phyloP scores from a whole-genome alignment of 2,329 filamentous ascomycete species.

The Aspergillus persii region DNA sequence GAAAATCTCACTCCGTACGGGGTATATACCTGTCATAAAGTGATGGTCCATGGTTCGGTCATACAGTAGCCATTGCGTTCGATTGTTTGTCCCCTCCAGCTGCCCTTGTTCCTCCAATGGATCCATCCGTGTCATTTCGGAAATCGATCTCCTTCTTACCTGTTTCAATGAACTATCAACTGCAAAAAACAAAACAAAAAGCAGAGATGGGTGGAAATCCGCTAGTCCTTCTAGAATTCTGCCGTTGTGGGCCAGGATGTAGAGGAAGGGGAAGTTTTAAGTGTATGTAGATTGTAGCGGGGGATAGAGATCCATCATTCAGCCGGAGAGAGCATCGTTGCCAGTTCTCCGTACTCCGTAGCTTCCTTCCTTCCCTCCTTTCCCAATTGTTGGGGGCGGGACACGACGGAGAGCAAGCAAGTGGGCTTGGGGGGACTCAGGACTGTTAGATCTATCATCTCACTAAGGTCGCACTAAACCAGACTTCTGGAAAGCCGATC shows the following conservation, averaged over 20 bases:
- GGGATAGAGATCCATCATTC: slow-evolving; percentile 5
- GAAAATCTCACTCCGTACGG: not conserved
- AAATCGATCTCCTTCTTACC: slow-evolving; percentile 1
- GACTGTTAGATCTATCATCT: slow-evolving; percentile 39
- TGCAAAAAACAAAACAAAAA: not conserved
- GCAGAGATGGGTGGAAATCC: not conserved
- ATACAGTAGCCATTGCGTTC: not conserved
- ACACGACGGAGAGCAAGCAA: slow-evolving; percentile 16
- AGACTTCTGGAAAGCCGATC: slow-evolving; percentile 36
- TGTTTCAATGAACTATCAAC: not conserved
- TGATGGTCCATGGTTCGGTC: not conserved
- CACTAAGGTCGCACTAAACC: slow-evolving; percentile 34
- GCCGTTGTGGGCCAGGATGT: slow-evolving; percentile 5
- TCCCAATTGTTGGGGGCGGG: slow-evolving; percentile 16
- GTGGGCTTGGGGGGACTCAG: slow-evolving; percentile 4
- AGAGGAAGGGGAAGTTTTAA: too few relatives aligned
- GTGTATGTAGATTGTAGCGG: too few relatives aligned
- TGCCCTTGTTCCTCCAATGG: not conserved
- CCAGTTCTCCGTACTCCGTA: slow-evolving; percentile 6
- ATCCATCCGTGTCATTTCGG: not conserved
- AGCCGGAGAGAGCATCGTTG: slow-evolving; percentile 8
- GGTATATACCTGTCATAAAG: not conserved
- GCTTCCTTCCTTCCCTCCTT: slow-evolving; percentile 14
- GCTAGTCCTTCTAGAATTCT: slow-evolving; percentile 12
- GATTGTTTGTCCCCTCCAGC: not conserved